Percentiles rank a stretch among this genome's conserved stretches.
phyloP scores from a whole-genome alignment of 441 rosid genomes.

The Raphanus hybrid region DNA sequence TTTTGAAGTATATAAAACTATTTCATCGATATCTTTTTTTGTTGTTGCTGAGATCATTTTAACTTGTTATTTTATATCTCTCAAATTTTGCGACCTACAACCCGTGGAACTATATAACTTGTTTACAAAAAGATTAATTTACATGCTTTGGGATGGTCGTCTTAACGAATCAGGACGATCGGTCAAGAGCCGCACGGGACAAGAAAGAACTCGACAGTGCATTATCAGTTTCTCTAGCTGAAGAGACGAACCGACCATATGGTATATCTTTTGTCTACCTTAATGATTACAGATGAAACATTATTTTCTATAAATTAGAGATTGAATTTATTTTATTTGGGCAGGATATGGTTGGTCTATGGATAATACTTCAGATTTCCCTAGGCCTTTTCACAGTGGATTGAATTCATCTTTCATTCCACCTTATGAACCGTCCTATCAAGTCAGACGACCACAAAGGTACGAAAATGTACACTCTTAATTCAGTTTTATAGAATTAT shows the following conservation, averaged over 20 bases:
- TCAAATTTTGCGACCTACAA: neutral
- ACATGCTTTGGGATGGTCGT: conserved; percentile 14
- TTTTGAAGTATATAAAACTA: too few relatives aligned
- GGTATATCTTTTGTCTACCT: conserved; percentile 42
- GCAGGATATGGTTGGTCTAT: conserved; percentile 62
- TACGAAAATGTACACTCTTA: conserved; percentile 24
- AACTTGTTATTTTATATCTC: neutral
- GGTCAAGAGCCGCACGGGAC: conserved; percentile 61
- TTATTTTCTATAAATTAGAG: neutral
- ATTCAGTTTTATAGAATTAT: neutral
- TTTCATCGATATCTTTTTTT: neutral
- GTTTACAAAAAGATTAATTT: neutral
- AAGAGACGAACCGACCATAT: conserved; percentile 61
- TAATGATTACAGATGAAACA: neutral
- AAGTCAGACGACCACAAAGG: conserved; percentile 54
- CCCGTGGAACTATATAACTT: neutral
- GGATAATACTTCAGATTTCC: conserved; percentile 52
- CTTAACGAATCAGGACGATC: conserved; percentile 56
- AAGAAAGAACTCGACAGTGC: conserved; percentile 79
- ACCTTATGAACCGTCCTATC: conserved; percentile 55
- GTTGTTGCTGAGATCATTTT: neutral
- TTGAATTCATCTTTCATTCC: conserved; percentile 53
- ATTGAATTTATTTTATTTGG: neutral
- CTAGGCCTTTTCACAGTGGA: conserved; percentile 53
- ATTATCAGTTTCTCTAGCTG: conserved; percentile 62